Conservation (phyloP, 306 rosid genomes). For the Begonia peltatifolia region DNA sequence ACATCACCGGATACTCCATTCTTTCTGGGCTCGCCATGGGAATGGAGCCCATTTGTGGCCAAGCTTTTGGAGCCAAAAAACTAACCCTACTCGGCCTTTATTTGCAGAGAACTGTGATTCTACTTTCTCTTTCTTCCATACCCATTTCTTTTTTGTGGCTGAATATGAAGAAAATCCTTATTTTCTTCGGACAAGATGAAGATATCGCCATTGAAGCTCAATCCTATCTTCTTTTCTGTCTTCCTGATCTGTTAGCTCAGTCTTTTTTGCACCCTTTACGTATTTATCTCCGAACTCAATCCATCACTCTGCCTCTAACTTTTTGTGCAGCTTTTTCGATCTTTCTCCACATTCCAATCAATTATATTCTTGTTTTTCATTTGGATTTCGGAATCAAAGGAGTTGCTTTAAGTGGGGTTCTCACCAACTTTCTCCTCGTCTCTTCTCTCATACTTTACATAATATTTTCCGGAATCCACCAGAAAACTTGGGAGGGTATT, state of each 20-base stretch:
- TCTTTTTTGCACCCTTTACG: slow-evolving; percentile 72
- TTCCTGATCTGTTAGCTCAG: slow-evolving; percentile 87
- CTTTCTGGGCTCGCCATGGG: slow-evolving; percentile 83
- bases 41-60: slow-evolving; percentile 90
- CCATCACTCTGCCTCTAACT: slow-evolving; percentile 78
- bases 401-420: slow-evolving; percentile 66
- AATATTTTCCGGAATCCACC: slow-evolving; percentile 30
- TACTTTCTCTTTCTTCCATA: slow-evolving; percentile 34
- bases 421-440: slow-evolving; percentile 59
- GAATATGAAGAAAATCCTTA: slow-evolving; percentile 46
- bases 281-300: slow-evolving; percentile 67
- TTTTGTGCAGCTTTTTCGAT: slow-evolving; percentile 55
- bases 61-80: slow-evolving; percentile 74
- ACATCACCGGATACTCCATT: slow-evolving; percentile 88
- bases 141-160: slow-evolving; percentile 83
- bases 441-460: slow-evolving; percentile 46
- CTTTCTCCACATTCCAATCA: slow-evolving; percentile 65
- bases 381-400: slow-evolving; percentile 58
- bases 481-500: slow-evolving; percentile 59
- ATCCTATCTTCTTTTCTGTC: slow-evolving; percentile 49
- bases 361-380: slow-evolving; percentile 37
- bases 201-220: slow-evolving; percentile 63
- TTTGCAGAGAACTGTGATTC: slow-evolving; percentile 55
- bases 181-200: slow-evolving; percentile 55
- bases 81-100: slow-evolving; percentile 55